Evolutionary conservation across 2,329 filamentous ascomycete species (phyloP), one percentile per base, ranked within the genome.

Genomic region (Alternaria angustiovoidea): DNA sequence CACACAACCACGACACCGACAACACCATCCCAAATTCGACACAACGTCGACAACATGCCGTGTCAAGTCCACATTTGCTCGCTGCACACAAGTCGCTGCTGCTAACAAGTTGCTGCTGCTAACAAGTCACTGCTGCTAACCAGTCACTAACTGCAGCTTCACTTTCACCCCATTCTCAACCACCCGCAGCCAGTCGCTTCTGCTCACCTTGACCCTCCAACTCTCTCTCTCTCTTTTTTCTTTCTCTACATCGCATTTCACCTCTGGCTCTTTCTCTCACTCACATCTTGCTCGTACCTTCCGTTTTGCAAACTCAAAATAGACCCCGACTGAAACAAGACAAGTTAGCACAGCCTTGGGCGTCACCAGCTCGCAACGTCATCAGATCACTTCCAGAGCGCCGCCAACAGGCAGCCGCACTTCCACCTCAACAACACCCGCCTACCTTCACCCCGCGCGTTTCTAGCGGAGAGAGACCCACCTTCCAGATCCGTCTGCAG

Each of bases 381-480:
- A 74, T 72, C 64, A 60, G 43, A 68, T 74, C 67, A 74, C 71
- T 4, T 24, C 51, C 63, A 60, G 52, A 56, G 62, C 55, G 53
- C 63, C 63, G 54, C 63, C 57, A 66, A 60, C 70, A 73, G 71
- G 69, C 74, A 69, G 64, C 72, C 68, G 69, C 64, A 6, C 59
- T 66, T 54, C 53, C 30, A 47, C n/a, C n/a, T 47, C 32, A 32
- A 18, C 43, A 51, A 51, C 52, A 28, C 22, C 26, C 20, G 18
- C 26, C 4, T 22, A 30, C 39, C 61, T 30, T 53, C 53, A 42
- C 22, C 48, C 54, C 43, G 38, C 61, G 18, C 30, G n/a, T 9
- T n/a, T 30, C 55, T 42, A n/a, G 26, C 48, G 34, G 54, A 52
- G 16, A 20, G 48, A 51, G 51, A 55, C 49, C 55, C 55, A 70